Percentiles rank a stretch among this genome's conserved stretches.
These are phyloP conservation scores for Pseudogymnoascus sp. DNA, from an alignment of 2,329 filamentous ascomycete genomes.

Conservation along the genomic window DNA sequence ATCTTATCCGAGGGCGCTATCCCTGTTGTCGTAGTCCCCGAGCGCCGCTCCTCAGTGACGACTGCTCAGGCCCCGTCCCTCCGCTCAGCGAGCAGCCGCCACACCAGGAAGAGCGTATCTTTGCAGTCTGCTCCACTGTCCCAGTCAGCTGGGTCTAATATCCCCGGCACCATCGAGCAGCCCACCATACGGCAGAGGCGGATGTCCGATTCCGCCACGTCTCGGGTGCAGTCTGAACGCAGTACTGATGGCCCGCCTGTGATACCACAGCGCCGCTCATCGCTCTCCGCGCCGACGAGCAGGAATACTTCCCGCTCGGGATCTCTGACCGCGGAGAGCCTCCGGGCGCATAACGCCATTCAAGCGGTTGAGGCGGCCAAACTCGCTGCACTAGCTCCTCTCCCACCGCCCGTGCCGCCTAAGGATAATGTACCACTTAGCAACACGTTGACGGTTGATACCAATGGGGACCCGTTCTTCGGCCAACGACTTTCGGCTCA, in stretches of 20 bases:
- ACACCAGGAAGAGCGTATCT: constrained; percentile 45
- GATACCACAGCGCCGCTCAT: constrained; percentile 51
- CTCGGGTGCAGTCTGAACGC: constrained; percentile 28
- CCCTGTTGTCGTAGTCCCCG: constrained; percentile 56
- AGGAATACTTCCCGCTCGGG: constrained; percentile 47
- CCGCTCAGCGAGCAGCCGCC: constrained; percentile 54
- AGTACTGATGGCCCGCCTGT: constrained; percentile 55
- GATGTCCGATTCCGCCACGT: constrained; percentile 27
- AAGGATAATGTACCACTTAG: constrained; percentile 12
- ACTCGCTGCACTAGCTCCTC: constrained; percentile 1
- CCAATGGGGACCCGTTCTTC: constrained; percentile 47
- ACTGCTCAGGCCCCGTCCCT: constrained; percentile 47
- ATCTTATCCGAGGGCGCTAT: constrained; percentile 54
- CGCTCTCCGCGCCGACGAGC: constrained; percentile 56
- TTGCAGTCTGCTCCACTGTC: constrained; percentile 40
- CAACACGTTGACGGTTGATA: constrained; percentile 37
- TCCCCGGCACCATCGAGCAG: constrained; percentile 38
- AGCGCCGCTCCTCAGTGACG: constrained; percentile 44
- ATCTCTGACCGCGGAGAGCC: constrained; percentile 52
- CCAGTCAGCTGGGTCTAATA: constrained; percentile 37
- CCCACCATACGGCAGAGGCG: constrained; percentile 18
- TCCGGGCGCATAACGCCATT: constrained; percentile 44
- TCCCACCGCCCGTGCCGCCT: neutral
- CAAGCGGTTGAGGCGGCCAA: constrained; percentile 18
- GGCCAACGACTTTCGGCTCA: constrained; percentile 47